Evolutionary conservation across 306 rosid species (phyloP).

Genomic region (Delonix regia): DNA sequence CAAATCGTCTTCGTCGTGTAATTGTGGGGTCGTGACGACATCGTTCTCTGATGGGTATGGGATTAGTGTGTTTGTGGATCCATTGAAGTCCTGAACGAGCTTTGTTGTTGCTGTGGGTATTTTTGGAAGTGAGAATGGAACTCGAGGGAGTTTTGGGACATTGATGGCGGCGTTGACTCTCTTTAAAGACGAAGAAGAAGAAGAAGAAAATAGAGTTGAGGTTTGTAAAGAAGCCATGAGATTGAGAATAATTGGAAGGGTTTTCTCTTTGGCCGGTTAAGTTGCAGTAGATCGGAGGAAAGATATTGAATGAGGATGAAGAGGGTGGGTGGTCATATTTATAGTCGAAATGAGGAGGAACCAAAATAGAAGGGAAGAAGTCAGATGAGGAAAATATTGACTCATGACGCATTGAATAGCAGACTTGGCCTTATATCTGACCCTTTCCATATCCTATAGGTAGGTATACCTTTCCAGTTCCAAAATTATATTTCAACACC

Average conservation of each 20-base stretch:
- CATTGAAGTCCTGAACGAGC: conserved; percentile 31
- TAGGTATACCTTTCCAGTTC: too few relatives aligned
- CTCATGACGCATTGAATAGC: not conserved
- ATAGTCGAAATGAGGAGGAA: not conserved
- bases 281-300: too few relatives aligned
- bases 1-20: not conserved
- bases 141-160: conserved; percentile 45
- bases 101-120: not conserved
- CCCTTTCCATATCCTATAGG: too few relatives aligned
- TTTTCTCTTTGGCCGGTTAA: too few relatives aligned
- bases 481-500: too few relatives aligned
- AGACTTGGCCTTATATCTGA: not conserved
- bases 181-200: conserved; percentile 37
- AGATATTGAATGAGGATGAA: not conserved
- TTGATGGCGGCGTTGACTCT: conserved; percentile 49
- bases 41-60: conserved; percentile 18
- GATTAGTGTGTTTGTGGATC: not conserved
- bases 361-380: not conserved
- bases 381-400: not conserved
- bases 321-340: not conserved
- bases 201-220: conserved; percentile 32
- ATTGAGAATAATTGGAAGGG: not conserved
- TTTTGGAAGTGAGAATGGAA: conserved; percentile 30
- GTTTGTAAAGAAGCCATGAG: conserved; percentile 40
- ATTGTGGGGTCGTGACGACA: not conserved